Evolutionary conservation across 2,329 filamentous ascomycete species (phyloP).

Genomic region (Phyllosticta paracitricarpa): DNA sequence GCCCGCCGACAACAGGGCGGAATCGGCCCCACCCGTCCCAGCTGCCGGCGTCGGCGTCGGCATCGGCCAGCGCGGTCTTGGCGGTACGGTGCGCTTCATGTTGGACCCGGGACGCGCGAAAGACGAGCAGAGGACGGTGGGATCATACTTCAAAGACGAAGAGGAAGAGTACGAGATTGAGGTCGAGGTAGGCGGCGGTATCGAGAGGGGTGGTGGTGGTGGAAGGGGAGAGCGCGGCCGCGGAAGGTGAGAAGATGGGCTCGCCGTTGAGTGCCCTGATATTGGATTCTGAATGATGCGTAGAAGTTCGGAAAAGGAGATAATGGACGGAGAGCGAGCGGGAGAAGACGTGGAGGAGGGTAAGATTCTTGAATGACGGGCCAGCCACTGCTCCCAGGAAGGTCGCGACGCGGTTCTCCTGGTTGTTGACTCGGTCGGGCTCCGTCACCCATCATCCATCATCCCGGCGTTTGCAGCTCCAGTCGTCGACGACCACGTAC

Average conservation of each 20-base stretch:
- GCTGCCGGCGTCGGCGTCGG: constrained; percentile 27
- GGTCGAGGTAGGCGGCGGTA: constrained; percentile 45
- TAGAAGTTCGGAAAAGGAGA: constrained; percentile 2
- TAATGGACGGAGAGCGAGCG: constrained; percentile 14
- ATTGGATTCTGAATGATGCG: background rate
- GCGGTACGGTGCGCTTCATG: constrained; percentile 81
- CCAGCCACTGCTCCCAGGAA: background rate
- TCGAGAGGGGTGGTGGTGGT: background rate
- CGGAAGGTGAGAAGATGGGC: background rate
- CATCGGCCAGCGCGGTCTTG: constrained; percentile 38
- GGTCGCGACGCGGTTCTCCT: too few relatives aligned
- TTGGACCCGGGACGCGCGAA: constrained; percentile 69
- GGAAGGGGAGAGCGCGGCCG: constrained; percentile 2
- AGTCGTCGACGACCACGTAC: too few relatives aligned
- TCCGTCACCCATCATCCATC: too few relatives aligned
- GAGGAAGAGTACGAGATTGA: constrained; percentile 71
- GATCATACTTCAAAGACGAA: constrained; percentile 60
- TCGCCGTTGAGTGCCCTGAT: constrained; percentile 5
- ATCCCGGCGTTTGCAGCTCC: too few relatives aligned
- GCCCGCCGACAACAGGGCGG: constrained; percentile 13
- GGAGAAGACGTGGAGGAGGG: background rate
- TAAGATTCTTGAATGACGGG: background rate
- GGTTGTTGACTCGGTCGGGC: too few relatives aligned
- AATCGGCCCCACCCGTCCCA: constrained; percentile 13
- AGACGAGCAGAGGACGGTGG: constrained; percentile 58